Base-by-base conservation (phyloP, 2,329 filamentous ascomycete genomes). In the Aspergillus sp. region DNA sequence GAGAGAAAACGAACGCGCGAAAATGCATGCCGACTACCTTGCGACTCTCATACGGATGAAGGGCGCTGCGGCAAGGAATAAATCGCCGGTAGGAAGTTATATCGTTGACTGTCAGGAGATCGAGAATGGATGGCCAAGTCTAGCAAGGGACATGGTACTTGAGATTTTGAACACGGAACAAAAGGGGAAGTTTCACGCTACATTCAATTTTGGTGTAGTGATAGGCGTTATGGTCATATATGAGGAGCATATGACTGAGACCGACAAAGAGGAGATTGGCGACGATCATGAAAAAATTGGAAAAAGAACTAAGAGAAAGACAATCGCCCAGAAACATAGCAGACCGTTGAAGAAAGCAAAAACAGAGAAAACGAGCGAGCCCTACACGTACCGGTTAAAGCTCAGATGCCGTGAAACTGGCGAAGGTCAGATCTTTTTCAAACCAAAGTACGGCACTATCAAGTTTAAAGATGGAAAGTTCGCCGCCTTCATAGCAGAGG, bases 401-500 rank as follows among this genome's bases (percentile, higher is more conserved):
- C 10, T 42, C 19, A 62, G 47, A 42, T 58, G 50, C 44, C 52
- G 57, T 42, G 62, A 65, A 41, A 60, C 25, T 38, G 57, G 54
- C 4, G 61, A 64, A 53, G 57, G 57, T 15, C 25, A 56, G 62
- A 57, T 59, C 32, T 36, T 51, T 19, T 49, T 11, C 17, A 0
- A 57, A 2, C 10, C 62, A 44, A 5, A 42, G n/a, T 21, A 52
- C 25, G 62, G 63, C 44, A 60, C 38, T 52, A 58, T 65, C 54
- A 58, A 57, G 7, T 65, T 65, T 59, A 59, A 56, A 17, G 54
- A 59, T 55, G 30, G 10, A 17, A 57, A 39, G 3, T 58, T 64
- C n/a, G 44, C 57, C 30, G 57, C 13, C 41, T 62, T 64, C 21
- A 30, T 30, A 11, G 59, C 50, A n/a, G 32, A 36, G 32, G 62